phyloP scores from a whole-genome alignment of 805 yeast species.

The Wickerhamomyces bisporus region DNA sequence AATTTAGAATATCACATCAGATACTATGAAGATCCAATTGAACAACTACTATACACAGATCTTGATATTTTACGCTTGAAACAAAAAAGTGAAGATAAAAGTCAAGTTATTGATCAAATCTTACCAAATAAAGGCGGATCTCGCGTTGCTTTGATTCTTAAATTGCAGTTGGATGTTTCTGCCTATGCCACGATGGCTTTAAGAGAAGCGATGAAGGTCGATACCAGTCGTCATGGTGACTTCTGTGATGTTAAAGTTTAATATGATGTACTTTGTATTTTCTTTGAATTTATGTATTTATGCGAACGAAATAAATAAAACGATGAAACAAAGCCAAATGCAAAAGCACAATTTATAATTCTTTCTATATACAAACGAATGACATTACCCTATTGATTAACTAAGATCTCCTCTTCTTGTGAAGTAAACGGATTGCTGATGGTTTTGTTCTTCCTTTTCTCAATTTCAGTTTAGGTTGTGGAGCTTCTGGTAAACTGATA shows the following conservation, averaged over 20 bases:
- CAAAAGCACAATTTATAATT: too few relatives aligned
- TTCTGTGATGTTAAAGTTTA: slow-evolving; percentile 35
- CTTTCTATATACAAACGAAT: not conserved
- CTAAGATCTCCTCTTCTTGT: slow-evolving; percentile 6
- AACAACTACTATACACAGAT: slow-evolving; percentile 78
- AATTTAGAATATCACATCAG: slow-evolving; percentile 57
- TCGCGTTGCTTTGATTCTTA: slow-evolving; percentile 66
- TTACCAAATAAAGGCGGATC: slow-evolving; percentile 26
- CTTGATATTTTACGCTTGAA: slow-evolving; percentile 44
- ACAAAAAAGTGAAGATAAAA: slow-evolving; percentile 19
- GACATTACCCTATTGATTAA: too few relatives aligned
- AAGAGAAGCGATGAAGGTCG: slow-evolving; percentile 81
- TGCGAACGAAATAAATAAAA: not conserved
- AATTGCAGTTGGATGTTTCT: slow-evolving; percentile 74
- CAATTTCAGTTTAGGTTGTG: not conserved
- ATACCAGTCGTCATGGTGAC: slow-evolving; percentile 53
- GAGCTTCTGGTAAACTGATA: not conserved
- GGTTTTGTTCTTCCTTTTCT: slow-evolving; percentile 15
- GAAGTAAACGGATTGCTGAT: not conserved
- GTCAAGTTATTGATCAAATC: slow-evolving; percentile 19
- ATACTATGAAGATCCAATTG: slow-evolving; percentile 57
- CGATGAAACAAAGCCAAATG: too few relatives aligned
- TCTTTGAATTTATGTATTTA: not conserved
- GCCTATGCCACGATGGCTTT: slow-evolving; percentile 98
- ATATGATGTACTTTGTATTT: not conserved